Evolutionary conservation across 768 basidiomycete genomes (phyloP).

Genomic region (Hypholoma sublateritium): DNA sequence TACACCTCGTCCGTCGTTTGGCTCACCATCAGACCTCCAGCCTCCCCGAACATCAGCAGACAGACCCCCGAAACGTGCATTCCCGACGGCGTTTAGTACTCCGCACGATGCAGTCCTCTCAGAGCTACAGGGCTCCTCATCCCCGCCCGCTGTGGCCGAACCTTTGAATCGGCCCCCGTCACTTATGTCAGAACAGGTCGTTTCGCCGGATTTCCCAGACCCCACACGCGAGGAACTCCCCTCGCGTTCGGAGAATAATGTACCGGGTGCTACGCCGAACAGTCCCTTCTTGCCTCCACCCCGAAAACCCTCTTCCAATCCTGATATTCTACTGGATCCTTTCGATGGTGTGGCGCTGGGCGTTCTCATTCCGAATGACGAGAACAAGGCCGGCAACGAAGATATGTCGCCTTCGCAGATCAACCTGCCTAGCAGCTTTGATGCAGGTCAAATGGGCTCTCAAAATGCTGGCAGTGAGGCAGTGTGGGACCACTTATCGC

Average conservation of each 20-base stretch:
- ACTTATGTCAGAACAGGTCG: conserved; percentile 9
- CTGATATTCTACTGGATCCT: conserved; percentile 25
- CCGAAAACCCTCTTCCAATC: not conserved
- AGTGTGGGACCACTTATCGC: conserved; percentile 66
- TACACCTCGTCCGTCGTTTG: conserved; percentile 20
- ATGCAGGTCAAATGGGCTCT: conserved; percentile 6
- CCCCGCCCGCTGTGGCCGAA: conserved; percentile 10
- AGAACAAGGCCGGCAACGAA: conserved; percentile 8
- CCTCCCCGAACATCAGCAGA: conserved; percentile 18
- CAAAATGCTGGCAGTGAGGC: conserved; percentile 16
- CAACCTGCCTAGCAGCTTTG: conserved; percentile 11
- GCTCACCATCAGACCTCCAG: conserved; percentile 16
- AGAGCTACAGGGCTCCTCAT: conserved; percentile 40
- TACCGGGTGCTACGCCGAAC: not conserved
- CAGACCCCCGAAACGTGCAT: conserved; percentile 15
- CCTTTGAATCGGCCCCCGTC: conserved; percentile 11
- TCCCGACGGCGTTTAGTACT: conserved; percentile 36
- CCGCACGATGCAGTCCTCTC: conserved; percentile 67
- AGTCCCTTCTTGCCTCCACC: not conserved
- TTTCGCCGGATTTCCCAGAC: conserved; percentile 9
- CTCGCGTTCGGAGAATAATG: not conserved
- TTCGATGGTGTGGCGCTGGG: conserved; percentile 30
- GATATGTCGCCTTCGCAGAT: conserved; percentile 16
- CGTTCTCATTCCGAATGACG: conserved; percentile 23
- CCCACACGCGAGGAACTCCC: conserved; percentile 8